A percentile compares a stretch with the other conserved stretches of the same genome.
Conservation (phyloP, 768 basidiomycete genomes). For the Suillus fuscotomentosus region DNA sequence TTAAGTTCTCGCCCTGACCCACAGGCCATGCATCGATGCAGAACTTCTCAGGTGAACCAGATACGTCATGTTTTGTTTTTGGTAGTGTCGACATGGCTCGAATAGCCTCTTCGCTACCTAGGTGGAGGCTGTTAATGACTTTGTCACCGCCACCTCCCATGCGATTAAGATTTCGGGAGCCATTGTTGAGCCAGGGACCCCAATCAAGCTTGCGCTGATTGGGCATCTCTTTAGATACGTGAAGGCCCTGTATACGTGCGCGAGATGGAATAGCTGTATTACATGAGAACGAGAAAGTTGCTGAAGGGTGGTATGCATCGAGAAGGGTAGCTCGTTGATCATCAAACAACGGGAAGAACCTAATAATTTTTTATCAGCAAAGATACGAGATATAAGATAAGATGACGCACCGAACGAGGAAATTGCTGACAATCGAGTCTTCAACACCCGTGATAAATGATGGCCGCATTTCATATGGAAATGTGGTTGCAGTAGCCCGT, state of each 20-base stretch:
- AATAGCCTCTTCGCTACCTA: conserved; percentile 65
- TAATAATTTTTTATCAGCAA: conserved; percentile 30
- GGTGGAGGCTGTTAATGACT: conserved; percentile 64
- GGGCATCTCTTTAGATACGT: conserved; percentile 62
- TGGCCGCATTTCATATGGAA: conserved; percentile 72
- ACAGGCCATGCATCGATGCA: conserved; percentile 85
- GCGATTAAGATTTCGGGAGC: conserved; percentile 78
- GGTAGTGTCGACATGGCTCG: conserved; percentile 66
- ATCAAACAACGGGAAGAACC: conserved; percentile 87
- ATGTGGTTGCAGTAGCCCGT: conserved; percentile 63
- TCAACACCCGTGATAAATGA: conserved; percentile 78
- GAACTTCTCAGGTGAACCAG: conserved; percentile 77
- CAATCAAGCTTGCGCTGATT: conserved; percentile 85
- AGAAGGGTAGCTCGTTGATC: conserved; percentile 62
- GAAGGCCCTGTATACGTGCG: conserved; percentile 70
- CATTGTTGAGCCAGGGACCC: conserved; percentile 60
- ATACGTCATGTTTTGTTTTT: conserved; percentile 78
- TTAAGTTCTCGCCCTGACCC: conserved; percentile 52
- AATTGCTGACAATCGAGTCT: conserved; percentile 63
- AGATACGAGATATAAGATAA: neutral
- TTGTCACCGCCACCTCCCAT: conserved; percentile 62
- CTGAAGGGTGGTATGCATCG: conserved; percentile 75
- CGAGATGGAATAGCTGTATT: conserved; percentile 83
- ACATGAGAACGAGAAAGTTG: conserved; percentile 90
- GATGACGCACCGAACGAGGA: conserved; percentile 67